Percentiles rank a stretch among this genome's conserved stretches.
Conservation (phyloP, 495 filamentous ascomycete species). For the Aspergillus ostianus region DNA sequence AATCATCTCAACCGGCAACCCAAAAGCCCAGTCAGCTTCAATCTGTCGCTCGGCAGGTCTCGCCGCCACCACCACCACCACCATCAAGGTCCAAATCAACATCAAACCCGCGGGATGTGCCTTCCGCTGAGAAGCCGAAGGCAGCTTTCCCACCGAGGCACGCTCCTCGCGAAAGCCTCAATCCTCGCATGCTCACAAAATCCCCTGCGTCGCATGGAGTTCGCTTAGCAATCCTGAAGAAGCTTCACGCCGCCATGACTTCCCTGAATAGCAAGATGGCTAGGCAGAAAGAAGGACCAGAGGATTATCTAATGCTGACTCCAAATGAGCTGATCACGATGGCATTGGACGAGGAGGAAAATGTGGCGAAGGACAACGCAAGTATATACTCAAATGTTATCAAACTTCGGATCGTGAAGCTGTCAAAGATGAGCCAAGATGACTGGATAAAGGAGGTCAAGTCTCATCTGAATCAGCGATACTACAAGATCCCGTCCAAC, state of each 20-base stretch:
- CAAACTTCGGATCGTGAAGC: slow-evolving; percentile 69
- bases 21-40: slow-evolving; percentile 14
- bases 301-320: slow-evolving; percentile 58
- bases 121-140: slow-evolving; percentile 1
- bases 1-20: slow-evolving; percentile 6
- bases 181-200: slow-evolving; percentile 73
- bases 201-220: slow-evolving; percentile 68
- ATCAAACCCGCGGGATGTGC: slow-evolving; percentile 24
- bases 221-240: slow-evolving; percentile 64
- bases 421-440: slow-evolving; percentile 66
- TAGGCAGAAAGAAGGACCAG: slow-evolving; percentile 51
- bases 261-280: slow-evolving; percentile 61
- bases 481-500: slow-evolving; percentile 38
- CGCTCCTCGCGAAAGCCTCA: slow-evolving; percentile 56
- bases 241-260: slow-evolving; percentile 72
- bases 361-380: slow-evolving; percentile 61
- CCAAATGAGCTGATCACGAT: slow-evolving; percentile 70
- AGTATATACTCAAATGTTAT: slow-evolving; percentile 78
- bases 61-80: slow-evolving; percentile 40
- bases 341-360: slow-evolving; percentile 84
- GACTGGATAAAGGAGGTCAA: slow-evolving; percentile 60
- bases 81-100: slow-evolving; percentile 15
- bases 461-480: slow-evolving; percentile 39
- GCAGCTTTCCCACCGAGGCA: slow-evolving; percentile 33
- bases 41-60: slow-evolving; percentile 31